A percentile compares a stretch with the other conserved stretches of the same genome.
These are phyloP conservation scores for Pyrus communis DNA, from an alignment of 306 rosid genomes.

Conservation along the genomic window DNA sequence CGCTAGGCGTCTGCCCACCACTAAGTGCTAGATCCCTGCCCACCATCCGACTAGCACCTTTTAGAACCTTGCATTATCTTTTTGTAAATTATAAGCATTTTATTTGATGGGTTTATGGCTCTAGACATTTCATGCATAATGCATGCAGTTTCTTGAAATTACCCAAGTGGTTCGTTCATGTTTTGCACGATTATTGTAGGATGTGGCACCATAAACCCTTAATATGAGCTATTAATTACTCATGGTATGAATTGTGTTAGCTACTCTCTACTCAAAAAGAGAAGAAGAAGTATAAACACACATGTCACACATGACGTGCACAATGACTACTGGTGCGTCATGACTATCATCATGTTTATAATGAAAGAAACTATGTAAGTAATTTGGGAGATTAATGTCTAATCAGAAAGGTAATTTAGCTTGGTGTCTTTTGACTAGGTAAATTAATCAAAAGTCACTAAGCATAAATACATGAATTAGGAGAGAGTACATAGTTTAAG, in stretches of 20 bases:
- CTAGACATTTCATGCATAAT: background rate
- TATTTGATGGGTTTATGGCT: too few species aligned
- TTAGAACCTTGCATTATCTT: too few species aligned
- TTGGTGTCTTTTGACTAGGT: conserved; percentile 17
- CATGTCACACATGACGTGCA: conserved; percentile 13
- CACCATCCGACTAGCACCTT: too few species aligned
- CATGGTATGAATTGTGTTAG: too few species aligned
- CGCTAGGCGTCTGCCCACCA: too few species aligned
- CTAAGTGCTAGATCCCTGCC: too few species aligned
- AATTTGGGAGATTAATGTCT: conserved; percentile 1
- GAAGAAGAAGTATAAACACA: background rate
- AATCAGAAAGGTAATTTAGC: conserved; percentile 22
- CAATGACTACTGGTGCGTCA: conserved; percentile 11
- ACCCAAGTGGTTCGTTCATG: too few species aligned
- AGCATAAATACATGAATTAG: conserved; percentile 18
- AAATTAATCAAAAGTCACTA: conserved; percentile 1
- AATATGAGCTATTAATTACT: too few species aligned
- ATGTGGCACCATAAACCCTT: too few species aligned
- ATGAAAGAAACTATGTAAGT: background rate
- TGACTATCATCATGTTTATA: background rate
- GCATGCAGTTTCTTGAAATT: background rate
- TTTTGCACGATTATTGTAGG: too few species aligned
- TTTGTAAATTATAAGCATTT: too few species aligned
- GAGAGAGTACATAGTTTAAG: background rate
- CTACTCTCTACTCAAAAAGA: background rate